Percentiles rank a stretch among this genome's conserved stretches.
phyloP scores from a whole-genome alignment of 2,329 filamentous ascomycete genomes.

The Coleophoma eucalyptorum region DNA sequence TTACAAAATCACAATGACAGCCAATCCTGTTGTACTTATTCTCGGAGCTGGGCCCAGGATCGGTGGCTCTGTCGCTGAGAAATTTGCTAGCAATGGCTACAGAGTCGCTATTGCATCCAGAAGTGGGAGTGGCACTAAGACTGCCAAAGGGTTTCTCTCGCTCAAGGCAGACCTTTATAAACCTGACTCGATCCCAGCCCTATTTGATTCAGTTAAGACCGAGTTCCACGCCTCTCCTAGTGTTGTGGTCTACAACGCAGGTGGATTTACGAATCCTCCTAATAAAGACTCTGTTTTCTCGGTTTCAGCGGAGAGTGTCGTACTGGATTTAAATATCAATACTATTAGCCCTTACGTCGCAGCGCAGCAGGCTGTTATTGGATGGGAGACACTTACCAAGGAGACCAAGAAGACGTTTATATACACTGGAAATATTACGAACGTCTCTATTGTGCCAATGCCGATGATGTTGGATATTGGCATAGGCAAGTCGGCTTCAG shows the following conservation, averaged over 20 bases:
- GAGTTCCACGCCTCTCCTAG: conserved; percentile 31
- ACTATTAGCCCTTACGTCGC: conserved; percentile 33
- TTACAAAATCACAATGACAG: conserved; percentile 11
- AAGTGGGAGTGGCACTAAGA: conserved; percentile 9
- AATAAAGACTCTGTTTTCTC: conserved; percentile 29
- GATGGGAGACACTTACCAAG: conserved; percentile 25
- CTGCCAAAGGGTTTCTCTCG: conserved; percentile 12
- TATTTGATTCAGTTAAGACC: conserved; percentile 32
- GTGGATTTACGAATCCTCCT: conserved; percentile 28
- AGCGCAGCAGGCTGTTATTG: conserved; percentile 34
- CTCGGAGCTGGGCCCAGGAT: conserved; percentile 39
- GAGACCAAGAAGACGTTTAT: conserved; percentile 17
- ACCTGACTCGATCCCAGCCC: conserved; percentile 12
- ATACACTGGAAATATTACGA: conserved; percentile 17
- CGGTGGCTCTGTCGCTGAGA: conserved; percentile 30
- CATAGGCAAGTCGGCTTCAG: conserved; percentile 18
- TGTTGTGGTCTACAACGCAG: conserved; percentile 41
- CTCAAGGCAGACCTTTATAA: conserved; percentile 16
- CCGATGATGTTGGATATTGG: conserved; percentile 13
- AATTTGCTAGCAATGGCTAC: conserved; percentile 36
- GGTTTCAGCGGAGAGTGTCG: conserved; percentile 26
- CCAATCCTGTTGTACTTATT: conserved; percentile 26
- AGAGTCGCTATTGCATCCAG: conserved; percentile 35
- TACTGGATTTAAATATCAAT: conserved; percentile 31
- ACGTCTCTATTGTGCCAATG: conserved; percentile 12